phyloP scores from a whole-genome alignment of 148 eudicot genomes.

The Rhododendron kiyosumense region DNA sequence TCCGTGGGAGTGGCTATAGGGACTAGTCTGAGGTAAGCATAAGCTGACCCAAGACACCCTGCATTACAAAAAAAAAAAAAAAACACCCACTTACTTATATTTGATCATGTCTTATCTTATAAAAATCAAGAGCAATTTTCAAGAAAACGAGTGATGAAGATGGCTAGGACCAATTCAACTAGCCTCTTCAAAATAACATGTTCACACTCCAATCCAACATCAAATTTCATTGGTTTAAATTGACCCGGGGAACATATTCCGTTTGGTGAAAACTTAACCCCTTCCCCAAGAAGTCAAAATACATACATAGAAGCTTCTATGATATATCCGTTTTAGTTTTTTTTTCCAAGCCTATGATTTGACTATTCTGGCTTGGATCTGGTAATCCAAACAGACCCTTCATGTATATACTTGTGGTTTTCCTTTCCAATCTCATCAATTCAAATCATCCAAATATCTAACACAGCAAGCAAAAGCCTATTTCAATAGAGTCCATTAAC shows the following conservation, averaged over 20 bases:
- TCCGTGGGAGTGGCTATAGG: too few relatives aligned
- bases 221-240: not conserved
- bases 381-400: conserved; percentile 1
- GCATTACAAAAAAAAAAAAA: too few relatives aligned
- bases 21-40: too few relatives aligned
- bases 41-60: too few relatives aligned
- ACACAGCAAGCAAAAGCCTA: not conserved
- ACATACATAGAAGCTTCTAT: not conserved
- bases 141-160: not conserved
- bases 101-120: not conserved
- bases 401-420: not conserved
- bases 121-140: not conserved
- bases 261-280: not conserved
- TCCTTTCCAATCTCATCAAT: not conserved
- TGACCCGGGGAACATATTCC: not conserved
- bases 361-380: conserved; percentile 3
- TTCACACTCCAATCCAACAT: not conserved
- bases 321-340: not conserved
- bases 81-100: not conserved
- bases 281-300: conserved; percentile 2
- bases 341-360: conserved; percentile 2
- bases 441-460: not conserved
- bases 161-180: not conserved
- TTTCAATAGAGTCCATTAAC: not conserved
- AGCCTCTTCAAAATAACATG: not conserved